Base-by-base conservation (phyloP, 495 filamentous ascomycete genomes). In the Aspergillus ellipticus region DNA sequence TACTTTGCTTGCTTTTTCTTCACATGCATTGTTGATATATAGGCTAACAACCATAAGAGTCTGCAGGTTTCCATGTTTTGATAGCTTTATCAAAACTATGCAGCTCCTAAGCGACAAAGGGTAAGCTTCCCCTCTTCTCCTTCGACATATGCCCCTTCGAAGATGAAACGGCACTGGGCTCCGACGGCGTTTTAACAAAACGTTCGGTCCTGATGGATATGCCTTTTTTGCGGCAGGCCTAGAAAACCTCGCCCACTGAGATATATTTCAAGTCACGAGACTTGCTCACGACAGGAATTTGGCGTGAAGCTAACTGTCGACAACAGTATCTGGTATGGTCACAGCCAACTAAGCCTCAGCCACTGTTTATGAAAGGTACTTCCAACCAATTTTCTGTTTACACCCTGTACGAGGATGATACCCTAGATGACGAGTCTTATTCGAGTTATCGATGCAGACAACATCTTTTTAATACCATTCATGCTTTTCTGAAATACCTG, bases 231-330 rank as follows among this genome's bases (percentile, higher is more conserved):
- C 70, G 92, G 90, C 90, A 96, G 92, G 93, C 94, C 90, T 97
- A 96, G 93, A 96, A 98, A 98, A 96, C 94, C 92, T 96, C 83
- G 92, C 90, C 92, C 89, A 92, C 94, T 98, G 94, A 97, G 73
- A 77, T 68, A 53, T 10, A 39, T 24, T 49, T 55, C 55, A 49
- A 45, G 35, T 52, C 57, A 56, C 49, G 62, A 43, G 56, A 61
- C 50, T 49, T 64, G 58, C 63, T 56, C 52, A 52, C 54, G 41
- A 41, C 50, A 54, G 33, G 33, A 50, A 57, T 62, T 29, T 62
- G 61, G 63, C 61, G 57, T 58, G 64, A 66, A 59, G 66, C 71
- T 74, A 66, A 74, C 65, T 43, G 20, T 49, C 24, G 41, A 39
- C 13, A 13, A n/a, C 35, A 39, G 35, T n/a, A n/a, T 8, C 31